These are phyloP conservation scores for Dothistroma septosporum DNA, from an alignment of 2,329 filamentous ascomycete species.

Conservation along the genomic window DNA sequence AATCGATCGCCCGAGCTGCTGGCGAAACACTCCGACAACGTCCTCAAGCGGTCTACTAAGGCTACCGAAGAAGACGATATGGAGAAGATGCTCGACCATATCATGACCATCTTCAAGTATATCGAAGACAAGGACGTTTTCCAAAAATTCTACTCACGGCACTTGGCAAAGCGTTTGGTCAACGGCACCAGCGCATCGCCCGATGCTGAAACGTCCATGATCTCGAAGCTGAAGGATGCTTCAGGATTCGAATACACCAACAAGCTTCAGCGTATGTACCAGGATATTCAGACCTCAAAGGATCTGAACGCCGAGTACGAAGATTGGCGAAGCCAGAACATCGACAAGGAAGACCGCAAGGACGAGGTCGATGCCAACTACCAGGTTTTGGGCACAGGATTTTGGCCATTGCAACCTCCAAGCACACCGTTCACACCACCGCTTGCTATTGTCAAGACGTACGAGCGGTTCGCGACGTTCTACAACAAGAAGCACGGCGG, in stretches of 20 bases:
- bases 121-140: slow-evolving; percentile 99
- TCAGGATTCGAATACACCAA: slow-evolving; percentile 99
- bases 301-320: slow-evolving; percentile 89
- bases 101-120: slow-evolving; percentile 99
- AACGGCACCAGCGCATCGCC: slow-evolving; percentile 94
- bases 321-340: slow-evolving; percentile 65
- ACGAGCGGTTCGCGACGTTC: slow-evolving; percentile 83
- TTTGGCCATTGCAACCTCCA: slow-evolving; percentile 89
- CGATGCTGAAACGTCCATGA: slow-evolving; percentile 98
- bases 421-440: slow-evolving; percentile 86
- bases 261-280: slow-evolving; percentile 99
- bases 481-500: slow-evolving; percentile 97
- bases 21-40: slow-evolving; percentile 89
- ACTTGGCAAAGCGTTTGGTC: slow-evolving; percentile 90
- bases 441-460: slow-evolving; percentile 75
- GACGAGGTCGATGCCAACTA: slow-evolving; percentile 78
- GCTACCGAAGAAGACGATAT: slow-evolving; percentile 91
- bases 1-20: slow-evolving; percentile 92
- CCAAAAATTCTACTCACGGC: slow-evolving; percentile 98
- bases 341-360: slow-evolving; percentile 63
- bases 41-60: slow-evolving; percentile 88
- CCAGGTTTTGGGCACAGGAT: slow-evolving; percentile 89
- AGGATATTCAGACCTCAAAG: slow-evolving; percentile 98
- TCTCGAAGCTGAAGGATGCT: slow-evolving; percentile 96
- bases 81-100: slow-evolving; percentile 80